These are phyloP conservation scores for Pseudoscleropodium purum DNA, from an alignment of 225 moss, liverwort and hornwort species.

Conservation along the genomic window DNA sequence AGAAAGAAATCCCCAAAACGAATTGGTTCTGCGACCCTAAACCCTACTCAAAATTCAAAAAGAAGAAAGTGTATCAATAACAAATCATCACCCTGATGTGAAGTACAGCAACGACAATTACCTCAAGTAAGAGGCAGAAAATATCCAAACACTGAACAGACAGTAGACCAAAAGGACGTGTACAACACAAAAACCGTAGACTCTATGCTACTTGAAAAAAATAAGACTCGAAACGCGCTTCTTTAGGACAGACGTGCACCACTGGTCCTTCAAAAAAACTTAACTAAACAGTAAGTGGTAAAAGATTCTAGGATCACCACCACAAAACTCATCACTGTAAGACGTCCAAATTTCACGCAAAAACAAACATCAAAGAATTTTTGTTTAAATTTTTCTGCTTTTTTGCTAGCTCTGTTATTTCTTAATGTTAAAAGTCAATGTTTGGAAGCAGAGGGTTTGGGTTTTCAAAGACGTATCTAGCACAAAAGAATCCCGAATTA, in stretches of 20 bases:
- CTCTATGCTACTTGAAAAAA: background rate
- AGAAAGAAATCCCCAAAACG: too few species aligned
- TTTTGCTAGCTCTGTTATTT: background rate
- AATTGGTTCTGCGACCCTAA: too few species aligned
- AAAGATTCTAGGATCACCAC: background rate
- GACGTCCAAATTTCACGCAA: background rate
- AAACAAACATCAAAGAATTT: background rate
- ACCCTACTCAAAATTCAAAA: too few species aligned
- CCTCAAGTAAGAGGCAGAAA: too few species aligned
- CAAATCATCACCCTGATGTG: too few species aligned
- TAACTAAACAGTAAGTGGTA: background rate
- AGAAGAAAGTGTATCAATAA: too few species aligned
- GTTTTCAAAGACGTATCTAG: background rate
- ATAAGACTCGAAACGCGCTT: background rate
- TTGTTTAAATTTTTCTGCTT: too few species aligned
- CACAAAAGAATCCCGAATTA: background rate
- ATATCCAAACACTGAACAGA: background rate
- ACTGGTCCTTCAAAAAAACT: background rate
- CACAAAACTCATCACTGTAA: background rate
- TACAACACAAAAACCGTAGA: background rate
- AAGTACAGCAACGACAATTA: too few species aligned
- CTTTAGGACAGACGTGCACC: background rate
- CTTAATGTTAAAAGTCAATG: background rate
- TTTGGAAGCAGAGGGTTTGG: background rate
- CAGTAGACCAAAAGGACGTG: background rate